A percentile compares a stretch with the other conserved stretches of the same genome.
Conservation (phyloP, 495 filamentous ascomycete species). For the Staphylotrichum tortipilum region DNA sequence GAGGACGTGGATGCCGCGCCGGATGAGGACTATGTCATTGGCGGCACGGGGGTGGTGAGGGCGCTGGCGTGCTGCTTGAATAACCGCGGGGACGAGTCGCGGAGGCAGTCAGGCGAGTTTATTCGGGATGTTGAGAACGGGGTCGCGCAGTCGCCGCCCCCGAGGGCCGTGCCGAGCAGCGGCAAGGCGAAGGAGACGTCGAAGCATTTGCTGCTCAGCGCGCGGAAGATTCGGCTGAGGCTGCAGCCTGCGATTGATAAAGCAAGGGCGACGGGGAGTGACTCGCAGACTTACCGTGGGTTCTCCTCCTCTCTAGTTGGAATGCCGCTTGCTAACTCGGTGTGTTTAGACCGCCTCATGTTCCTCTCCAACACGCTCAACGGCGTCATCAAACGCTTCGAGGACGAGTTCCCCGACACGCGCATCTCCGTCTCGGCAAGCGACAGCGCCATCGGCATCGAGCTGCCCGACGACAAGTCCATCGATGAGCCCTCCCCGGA, state of each 20-base stretch:
- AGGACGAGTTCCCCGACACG: conserved; percentile 90
- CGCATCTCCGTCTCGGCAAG: conserved; percentile 41
- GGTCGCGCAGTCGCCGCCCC: neutral
- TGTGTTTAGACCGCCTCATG: conserved; percentile 57
- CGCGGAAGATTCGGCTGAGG: conserved; percentile 74
- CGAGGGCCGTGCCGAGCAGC: conserved; percentile 7
- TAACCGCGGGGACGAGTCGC: conserved; percentile 55
- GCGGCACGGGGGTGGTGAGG: conserved; percentile 90
- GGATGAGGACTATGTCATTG: conserved; percentile 91
- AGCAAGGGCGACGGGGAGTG: conserved; percentile 46
- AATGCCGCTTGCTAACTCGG: neutral
- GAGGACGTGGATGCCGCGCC: conserved; percentile 66
- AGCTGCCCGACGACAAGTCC: conserved; percentile 5
- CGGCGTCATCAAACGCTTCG: conserved; percentile 88
- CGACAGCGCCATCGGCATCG: conserved; percentile 18
- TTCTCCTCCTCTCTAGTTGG: conserved; percentile 8
- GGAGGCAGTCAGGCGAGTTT: conserved; percentile 39
- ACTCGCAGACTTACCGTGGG: conserved; percentile 69
- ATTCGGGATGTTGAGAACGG: conserved; percentile 32
- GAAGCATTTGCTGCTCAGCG: conserved; percentile 74
- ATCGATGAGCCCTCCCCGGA: conserved; percentile 1
- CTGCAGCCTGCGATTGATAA: conserved; percentile 78
- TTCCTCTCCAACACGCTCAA: conserved; percentile 86
- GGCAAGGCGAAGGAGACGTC: conserved; percentile 85
- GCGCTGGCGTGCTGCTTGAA: conserved; percentile 82